Evolutionary conservation across 306 rosid genomes (phyloP).

Genomic region (Canavalia ensiformis): DNA sequence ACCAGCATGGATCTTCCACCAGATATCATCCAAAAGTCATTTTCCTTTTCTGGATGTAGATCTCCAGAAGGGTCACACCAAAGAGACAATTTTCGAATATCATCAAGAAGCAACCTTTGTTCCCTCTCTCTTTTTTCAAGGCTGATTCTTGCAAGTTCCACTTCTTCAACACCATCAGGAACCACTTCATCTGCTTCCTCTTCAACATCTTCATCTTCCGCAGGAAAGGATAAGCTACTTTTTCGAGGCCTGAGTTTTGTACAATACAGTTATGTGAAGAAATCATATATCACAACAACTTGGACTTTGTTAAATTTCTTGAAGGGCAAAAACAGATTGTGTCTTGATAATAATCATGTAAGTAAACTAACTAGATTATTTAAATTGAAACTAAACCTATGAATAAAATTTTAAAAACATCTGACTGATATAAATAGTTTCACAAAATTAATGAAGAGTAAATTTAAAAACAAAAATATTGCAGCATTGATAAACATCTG

Average conservation of each 20-base stretch:
- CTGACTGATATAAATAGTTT: conserved; percentile 16
- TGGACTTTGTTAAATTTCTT: conserved; percentile 38
- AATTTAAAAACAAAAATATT: conserved; percentile 16
- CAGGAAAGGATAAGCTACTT: conserved; percentile 82
- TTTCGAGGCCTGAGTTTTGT: conserved; percentile 85
- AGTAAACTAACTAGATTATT: conserved; percentile 27
- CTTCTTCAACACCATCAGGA: conserved; percentile 99
- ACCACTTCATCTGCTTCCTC: conserved; percentile 98
- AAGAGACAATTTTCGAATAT: conserved; percentile 79
- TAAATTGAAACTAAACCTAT: conserved; percentile 18
- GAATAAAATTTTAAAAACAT: background rate
- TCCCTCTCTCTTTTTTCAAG: conserved; percentile 90
- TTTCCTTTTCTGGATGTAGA: conserved; percentile 74
- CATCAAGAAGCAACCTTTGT: conserved; percentile 84
- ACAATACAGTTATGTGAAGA: conserved; percentile 47
- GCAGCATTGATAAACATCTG: conserved; percentile 15
- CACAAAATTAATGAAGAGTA: conserved; percentile 8
- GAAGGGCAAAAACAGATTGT: background rate
- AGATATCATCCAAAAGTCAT: conserved; percentile 88
- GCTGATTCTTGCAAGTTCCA: conserved; percentile 88
- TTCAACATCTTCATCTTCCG: conserved; percentile 95
- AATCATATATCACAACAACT: conserved; percentile 43
- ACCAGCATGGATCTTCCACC: conserved; percentile 85
- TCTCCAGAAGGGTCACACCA: conserved; percentile 72
- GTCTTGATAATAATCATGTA: conserved; percentile 10